These are phyloP conservation scores for Xylariaceae sp. DNA, from an alignment of 2,329 filamentous ascomycete genomes.

Conservation along the genomic window DNA sequence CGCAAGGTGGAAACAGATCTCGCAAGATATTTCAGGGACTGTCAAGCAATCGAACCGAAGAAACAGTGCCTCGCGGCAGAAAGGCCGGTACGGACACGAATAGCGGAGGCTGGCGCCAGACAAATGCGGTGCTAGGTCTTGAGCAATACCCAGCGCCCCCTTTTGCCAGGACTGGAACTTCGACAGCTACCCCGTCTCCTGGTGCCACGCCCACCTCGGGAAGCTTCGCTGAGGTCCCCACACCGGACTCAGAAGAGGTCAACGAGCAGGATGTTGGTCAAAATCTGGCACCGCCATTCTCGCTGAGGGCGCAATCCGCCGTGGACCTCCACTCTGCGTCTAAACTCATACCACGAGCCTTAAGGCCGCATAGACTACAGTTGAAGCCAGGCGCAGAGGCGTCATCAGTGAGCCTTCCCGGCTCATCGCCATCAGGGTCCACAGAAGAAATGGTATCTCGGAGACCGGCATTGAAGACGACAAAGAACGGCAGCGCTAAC, in stretches of 20 bases:
- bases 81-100: slow-evolving; percentile 12
- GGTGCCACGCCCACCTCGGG: slow-evolving; percentile 23
- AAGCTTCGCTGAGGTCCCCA: slow-evolving; percentile 23
- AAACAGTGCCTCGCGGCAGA: slow-evolving; percentile 6
- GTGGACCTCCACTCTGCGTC: slow-evolving; percentile 29
- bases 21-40: slow-evolving; percentile 12
- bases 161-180: slow-evolving; percentile 6
- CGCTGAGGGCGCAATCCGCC: slow-evolving; percentile 29
- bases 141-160: slow-evolving; percentile 21
- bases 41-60: slow-evolving; percentile 12
- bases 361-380: slow-evolving; percentile 39
- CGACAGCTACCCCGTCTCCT: slow-evolving; percentile 18
- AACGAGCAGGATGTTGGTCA: slow-evolving; percentile 7
- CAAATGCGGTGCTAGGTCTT: slow-evolving; percentile 25
- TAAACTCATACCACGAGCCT: slow-evolving; percentile 36
- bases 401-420: slow-evolving; percentile 29
- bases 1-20: slow-evolving; percentile 14
- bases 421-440: slow-evolving; percentile 29
- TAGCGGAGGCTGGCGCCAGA: slow-evolving; percentile 28
- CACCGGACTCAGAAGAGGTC: slow-evolving; percentile 21
- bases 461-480: slow-evolving; percentile 29
- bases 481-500: slow-evolving; percentile 26
- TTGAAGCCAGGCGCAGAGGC: slow-evolving; percentile 22
- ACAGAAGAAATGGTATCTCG: slow-evolving; percentile 24
- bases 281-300: slow-evolving; percentile 12